phyloP scores from a whole-genome alignment of 805 yeast genomes.

The Ogataea allantospora region DNA sequence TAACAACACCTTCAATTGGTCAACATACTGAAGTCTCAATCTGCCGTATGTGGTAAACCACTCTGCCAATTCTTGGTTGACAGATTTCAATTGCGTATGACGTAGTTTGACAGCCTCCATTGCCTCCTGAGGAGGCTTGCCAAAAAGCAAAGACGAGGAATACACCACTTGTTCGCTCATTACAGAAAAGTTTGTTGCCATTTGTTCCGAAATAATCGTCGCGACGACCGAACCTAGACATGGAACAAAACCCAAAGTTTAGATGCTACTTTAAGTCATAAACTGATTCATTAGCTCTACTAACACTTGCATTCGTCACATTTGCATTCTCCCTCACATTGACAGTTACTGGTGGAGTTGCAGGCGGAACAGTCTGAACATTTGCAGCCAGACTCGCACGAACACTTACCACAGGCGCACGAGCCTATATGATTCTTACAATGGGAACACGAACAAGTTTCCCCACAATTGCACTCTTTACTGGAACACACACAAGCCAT shows the following conservation, averaged over 20 bases:
- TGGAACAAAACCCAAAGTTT: background rate
- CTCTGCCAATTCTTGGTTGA: constrained; percentile 60
- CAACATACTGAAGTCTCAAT: constrained; percentile 46
- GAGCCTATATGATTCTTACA: background rate
- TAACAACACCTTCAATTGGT: constrained; percentile 42
- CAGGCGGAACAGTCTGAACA: constrained; percentile 10
- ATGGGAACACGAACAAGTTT: constrained; percentile 8
- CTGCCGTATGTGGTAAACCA: constrained; percentile 57
- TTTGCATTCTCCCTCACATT: constrained; percentile 9
- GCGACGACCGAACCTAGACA: constrained; percentile 4
- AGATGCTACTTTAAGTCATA: background rate
- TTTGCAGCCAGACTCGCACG: constrained; percentile 14
- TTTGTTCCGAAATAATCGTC: constrained; percentile 11
- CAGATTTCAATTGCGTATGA: constrained; percentile 48
- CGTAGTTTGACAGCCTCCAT: constrained; percentile 59
- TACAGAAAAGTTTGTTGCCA: constrained; percentile 14
- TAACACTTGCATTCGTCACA: constrained; percentile 3
- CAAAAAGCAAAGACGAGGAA: constrained; percentile 35
- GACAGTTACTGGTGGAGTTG: constrained; percentile 5
- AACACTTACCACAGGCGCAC: constrained; percentile 12
- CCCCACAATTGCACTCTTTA: constrained; percentile 10
- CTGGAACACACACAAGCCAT: constrained; percentile 11
- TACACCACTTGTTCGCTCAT: constrained; percentile 24
- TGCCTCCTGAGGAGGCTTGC: constrained; percentile 55
- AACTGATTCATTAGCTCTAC: background rate